Evolutionary conservation across 2,329 filamentous ascomycete species (phyloP).

Genomic region (Nemania bipapillata): DNA sequence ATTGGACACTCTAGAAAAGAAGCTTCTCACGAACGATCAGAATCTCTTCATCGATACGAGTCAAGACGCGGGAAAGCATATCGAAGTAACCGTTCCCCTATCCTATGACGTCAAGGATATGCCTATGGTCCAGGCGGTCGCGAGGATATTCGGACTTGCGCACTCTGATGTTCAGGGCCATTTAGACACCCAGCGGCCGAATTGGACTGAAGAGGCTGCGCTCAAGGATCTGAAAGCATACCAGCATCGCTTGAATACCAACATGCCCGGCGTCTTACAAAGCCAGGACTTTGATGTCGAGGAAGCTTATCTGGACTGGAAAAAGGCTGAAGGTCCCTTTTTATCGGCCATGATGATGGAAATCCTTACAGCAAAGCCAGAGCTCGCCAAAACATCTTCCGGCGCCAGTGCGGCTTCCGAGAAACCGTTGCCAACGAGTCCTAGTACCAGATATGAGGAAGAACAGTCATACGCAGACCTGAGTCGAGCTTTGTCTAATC

Average conservation of each 20-base stretch:
- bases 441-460: constrained; percentile 60
- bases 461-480: constrained; percentile 66
- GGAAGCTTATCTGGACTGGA: constrained; percentile 89
- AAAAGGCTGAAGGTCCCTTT: constrained; percentile 85
- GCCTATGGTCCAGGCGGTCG: constrained; percentile 88
- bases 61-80: constrained; percentile 70
- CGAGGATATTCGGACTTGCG: constrained; percentile 83
- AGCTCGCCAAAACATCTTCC: constrained; percentile 80
- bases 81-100: constrained; percentile 84
- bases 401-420: constrained; percentile 59
- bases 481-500: constrained; percentile 61
- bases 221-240: constrained; percentile 93
- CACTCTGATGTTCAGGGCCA: constrained; percentile 85
- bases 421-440: constrained; percentile 68
- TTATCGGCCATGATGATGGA: constrained; percentile 93
- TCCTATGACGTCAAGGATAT: constrained; percentile 97
- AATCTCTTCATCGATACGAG: constrained; percentile 76
- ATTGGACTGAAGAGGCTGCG: constrained; percentile 92
- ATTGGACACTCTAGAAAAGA: constrained; percentile 85
- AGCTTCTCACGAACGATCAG: constrained; percentile 92
- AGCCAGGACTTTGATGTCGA: constrained; percentile 90
- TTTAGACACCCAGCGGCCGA: constrained; percentile 80
- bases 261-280: constrained; percentile 79
- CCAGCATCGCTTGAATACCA: constrained; percentile 85
- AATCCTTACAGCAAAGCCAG: constrained; percentile 85